Base-by-base conservation (phyloP, 805 yeast species). In the Starmera pachycereana region DNA sequence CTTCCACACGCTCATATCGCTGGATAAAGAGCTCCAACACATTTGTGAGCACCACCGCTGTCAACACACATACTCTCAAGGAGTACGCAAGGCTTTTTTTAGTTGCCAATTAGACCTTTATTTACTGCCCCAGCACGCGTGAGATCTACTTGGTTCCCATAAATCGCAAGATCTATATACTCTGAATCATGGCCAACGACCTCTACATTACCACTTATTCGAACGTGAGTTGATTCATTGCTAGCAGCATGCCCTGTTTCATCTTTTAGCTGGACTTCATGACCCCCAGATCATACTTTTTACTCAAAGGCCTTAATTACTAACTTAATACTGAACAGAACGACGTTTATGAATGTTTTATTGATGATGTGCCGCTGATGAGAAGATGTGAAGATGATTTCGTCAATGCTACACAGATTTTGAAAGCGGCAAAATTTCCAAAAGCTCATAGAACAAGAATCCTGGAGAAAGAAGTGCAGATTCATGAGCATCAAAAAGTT, bases 361-460 rank as follows among this genome's bases (percentile, higher is more conserved):
- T 53, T 19, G 55, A 48, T 12, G 54, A 47, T 19, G 50, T 49
- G 2, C 52, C 55, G 2, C 39, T 54, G n/a, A 92, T 92, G 97
- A 75, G 97, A 51, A 70, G 97, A 42, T 79, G 85, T 44, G 69
- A 73, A 37, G 98, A 92, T 58, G 84, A 89, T 50, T 92, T 97
- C 97, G 87, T 92, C 40, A 84, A 84, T 54, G 87, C 88, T 18
- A 84, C 94, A 1, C 95, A 84, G 56, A 79, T 83, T 31, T 65
- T 84, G 49, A 83, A 84, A 55, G 76, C 83, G 44, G 88, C 89
- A 31, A 76, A 80, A 44, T 80, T 78, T 51, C 82, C 86, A 34
- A 84, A 84, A 59, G 83, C 89, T 2, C 81, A 79, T 52, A 63
- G 95, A 58, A 83, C 92, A 2, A 75, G 82, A 52, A 73, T 84